Conservation (phyloP, 164 flowering plant species). For the Piper betle region DNA sequence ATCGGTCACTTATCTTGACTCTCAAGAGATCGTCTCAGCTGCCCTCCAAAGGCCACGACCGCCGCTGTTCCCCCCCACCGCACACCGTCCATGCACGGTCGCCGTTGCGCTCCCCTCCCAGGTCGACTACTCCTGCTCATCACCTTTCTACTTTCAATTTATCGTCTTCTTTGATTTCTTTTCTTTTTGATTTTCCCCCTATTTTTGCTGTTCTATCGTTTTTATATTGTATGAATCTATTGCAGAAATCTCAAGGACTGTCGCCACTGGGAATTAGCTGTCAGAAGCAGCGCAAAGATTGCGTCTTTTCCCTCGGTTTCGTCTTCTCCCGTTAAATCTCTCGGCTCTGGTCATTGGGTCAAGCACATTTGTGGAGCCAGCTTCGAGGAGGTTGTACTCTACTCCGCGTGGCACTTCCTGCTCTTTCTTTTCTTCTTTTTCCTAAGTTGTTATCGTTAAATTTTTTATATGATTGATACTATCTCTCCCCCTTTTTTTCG, state of each 20-base stretch:
- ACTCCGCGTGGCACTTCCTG: background rate
- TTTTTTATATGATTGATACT: no score
- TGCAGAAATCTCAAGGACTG: constrained; percentile 3
- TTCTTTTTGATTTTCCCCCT: no score
- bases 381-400: constrained; percentile 49
- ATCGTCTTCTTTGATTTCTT: background rate
- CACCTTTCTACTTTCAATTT: background rate
- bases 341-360: constrained; percentile 60
- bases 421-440: background rate
- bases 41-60: no score
- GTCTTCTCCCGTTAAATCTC: constrained; percentile 38
- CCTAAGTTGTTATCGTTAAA: no score
- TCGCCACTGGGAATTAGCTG: constrained; percentile 15
- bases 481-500: background rate
- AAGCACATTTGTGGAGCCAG: constrained; percentile 92
- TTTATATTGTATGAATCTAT: background rate
- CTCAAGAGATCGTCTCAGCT: no score
- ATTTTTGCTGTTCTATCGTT: no score
- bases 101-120: background rate
- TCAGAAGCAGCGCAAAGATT: constrained; percentile 24
- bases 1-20: no score
- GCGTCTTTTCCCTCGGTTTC: constrained; percentile 27
- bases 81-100: background rate
- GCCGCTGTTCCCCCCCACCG: background rate
- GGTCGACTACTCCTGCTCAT: background rate